Base-by-base conservation (phyloP, 768 basidiomycete species). In the Crucibulum laeve region DNA sequence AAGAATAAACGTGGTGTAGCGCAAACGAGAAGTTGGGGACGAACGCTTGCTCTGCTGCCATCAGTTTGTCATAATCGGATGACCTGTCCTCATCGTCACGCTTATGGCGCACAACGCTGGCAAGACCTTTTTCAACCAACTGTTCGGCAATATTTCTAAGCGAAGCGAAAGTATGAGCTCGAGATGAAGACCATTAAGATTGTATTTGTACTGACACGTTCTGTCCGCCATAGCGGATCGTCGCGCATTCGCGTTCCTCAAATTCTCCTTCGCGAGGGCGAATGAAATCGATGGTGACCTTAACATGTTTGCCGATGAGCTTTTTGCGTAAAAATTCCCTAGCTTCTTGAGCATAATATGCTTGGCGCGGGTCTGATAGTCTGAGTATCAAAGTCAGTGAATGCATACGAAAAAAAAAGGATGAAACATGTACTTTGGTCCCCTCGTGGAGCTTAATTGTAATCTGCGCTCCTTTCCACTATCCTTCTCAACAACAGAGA, bases 81-180 rank as follows among this genome's bases (percentile, higher is more conserved):
- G 94, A 94, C 37, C 94, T 80, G 54, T 94, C 89, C 62, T 98
- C 95, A 57, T 98, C 95, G 53, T 95, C 94, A 17, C 91, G 82
- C 57, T 84, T 87, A 65, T 99, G 95, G 36, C 95, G 83, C 21
- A 98, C 82, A 7, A 88, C 86, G 44, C 82, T 87, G 3, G 91
- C 91, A 23, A 95, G 68, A 37, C 96, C 95, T 56, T 91, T 92
- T 58, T 97, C 96, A 40, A 97, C 82, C 25, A 99, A 67, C 58
- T 92, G 88, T 57, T 95, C 93, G 0, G 94, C 88, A 40, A 98
- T 70, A 57, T 96, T 97, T 42, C 90, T 95, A 50, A 38, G 21
- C 45, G 22, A 24, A 37, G 48, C 48, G 37, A 38, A 17, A 19
- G 21, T 0, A 21, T 40, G 5, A 17, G 22, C 3, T 4, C 14